Base-by-base conservation (phyloP, 768 basidiomycete species). In the Xerocomellus chrysenteron region DNA sequence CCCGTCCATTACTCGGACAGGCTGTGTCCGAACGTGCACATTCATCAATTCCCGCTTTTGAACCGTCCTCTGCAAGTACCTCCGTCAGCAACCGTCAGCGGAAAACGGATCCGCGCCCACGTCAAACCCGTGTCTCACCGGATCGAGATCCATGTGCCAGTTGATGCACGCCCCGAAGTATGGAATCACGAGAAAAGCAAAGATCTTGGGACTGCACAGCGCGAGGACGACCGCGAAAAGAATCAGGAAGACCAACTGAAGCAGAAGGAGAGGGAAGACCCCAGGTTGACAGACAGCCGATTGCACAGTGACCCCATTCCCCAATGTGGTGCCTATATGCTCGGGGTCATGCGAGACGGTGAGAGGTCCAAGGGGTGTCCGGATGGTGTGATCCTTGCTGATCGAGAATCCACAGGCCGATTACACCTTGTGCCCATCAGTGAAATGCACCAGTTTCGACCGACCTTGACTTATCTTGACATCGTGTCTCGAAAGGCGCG, bases 31-130 rank as follows among this genome's bases (percentile, higher is more conserved):
- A 80, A 85, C 65, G 68, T 94, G 39, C 89, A 92, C 37, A 71
- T 93, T 5, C 90, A 92, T 63, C 92, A 94, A 61, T 93, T 85
- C 63, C 92, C 92, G 6, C 79, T 94, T 9, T 75, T 91, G 2
- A 84, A 79, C 10, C 80, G 89, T 28, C 85, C 90, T 11, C 76
- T 94, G 3, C 87, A 88, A 71, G 80, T 79, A 4, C 91, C 92
- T 6, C 90, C 92, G 32, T 87, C 89, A 3, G 88, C 92, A 8
- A 68, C 74, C 39, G 66, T 79, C 35, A 86, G 83, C 63, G 92
- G 92, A 8, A 92, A 92, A 71, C 81, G 82, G 24, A 89, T 94
- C 53, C 79, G 78, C 35, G 90, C 90, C 7, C 82, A 91, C 35
- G 74, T 86, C 59, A 92, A 92, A 70, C 80, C 85, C 4, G 73